Evolutionary conservation across 257 asterid species (phyloP).

Genomic region (Solanum chiquidenum): DNA sequence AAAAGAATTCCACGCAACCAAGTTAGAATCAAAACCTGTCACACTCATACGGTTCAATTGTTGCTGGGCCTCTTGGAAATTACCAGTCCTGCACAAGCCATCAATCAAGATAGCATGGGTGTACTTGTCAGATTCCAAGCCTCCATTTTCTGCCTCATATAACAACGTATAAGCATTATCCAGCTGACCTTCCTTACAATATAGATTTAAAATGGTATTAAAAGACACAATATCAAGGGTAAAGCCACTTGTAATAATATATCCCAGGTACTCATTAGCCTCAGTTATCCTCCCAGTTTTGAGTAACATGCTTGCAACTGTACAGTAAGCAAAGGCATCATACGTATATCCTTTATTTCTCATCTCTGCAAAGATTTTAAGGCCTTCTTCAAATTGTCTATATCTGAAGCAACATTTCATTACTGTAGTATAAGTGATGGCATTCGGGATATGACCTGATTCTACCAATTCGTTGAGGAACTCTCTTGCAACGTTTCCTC

Average conservation of each 20-base stretch:
- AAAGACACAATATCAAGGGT: not conserved
- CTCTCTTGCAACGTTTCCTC: not conserved
- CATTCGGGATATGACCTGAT: not conserved
- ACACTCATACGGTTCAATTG: not conserved
- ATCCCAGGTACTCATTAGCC: not conserved
- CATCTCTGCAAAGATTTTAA: not conserved
- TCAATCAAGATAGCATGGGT: not conserved
- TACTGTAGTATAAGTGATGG: not conserved
- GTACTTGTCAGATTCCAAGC: not conserved
- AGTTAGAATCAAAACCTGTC: not conserved
- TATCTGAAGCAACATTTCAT: not conserved
- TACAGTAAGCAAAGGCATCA: not conserved
- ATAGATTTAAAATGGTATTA: not conserved
- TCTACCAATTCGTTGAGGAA: not conserved
- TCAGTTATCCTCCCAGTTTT: constrained; percentile 1
- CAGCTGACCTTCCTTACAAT: not conserved
- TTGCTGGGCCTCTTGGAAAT: not conserved
- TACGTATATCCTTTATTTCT: not conserved
- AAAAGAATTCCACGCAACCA: not conserved
- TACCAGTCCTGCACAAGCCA: not conserved
- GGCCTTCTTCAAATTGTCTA: not conserved
- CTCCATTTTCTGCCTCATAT: not conserved
- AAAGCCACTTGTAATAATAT: not conserved
- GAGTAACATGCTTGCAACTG: not conserved
- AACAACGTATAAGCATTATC: not conserved